Conservation (phyloP, 768 basidiomycete genomes). For the Russula griseocarnosa region DNA sequence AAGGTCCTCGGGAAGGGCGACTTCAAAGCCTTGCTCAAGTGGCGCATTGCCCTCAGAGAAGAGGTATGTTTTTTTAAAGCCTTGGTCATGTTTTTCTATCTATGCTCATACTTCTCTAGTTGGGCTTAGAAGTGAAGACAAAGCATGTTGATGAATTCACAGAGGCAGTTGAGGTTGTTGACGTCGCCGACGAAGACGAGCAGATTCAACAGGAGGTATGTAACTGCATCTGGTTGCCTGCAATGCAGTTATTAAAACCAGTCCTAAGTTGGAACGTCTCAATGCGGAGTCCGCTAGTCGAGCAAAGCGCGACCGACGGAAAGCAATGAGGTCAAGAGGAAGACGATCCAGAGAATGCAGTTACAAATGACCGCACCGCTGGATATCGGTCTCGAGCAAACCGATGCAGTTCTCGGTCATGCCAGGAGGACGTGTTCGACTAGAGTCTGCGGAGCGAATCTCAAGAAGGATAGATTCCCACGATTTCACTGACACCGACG, state of each 20-base stretch:
- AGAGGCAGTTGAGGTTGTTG: slow-evolving; percentile 62
- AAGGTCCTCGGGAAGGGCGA: slow-evolving; percentile 98
- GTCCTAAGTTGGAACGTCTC: slow-evolving; percentile 69
- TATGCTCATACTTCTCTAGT: slow-evolving; percentile 38
- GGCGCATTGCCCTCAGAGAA: slow-evolving; percentile 83
- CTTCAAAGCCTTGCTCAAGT: slow-evolving; percentile 89
- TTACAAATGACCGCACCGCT: slow-evolving; percentile 97
- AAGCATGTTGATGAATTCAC: slow-evolving; percentile 70
- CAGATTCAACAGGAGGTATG: slow-evolving; percentile 84
- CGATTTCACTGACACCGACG: slow-evolving; percentile 29
- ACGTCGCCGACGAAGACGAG: slow-evolving; percentile 80
- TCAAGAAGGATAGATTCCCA: slow-evolving; percentile 40
- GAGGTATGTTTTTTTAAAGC: slow-evolving; percentile 52
- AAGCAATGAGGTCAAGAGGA: slow-evolving; percentile 82
- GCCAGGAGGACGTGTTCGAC: slow-evolving; percentile 89
- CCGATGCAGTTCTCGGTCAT: slow-evolving; percentile 63
- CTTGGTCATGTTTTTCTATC: slow-evolving; percentile 3
- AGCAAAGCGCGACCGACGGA: slow-evolving; percentile 74
- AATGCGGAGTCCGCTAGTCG: slow-evolving; percentile 72
- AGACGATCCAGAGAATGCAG: slow-evolving; percentile 92
- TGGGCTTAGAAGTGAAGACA: slow-evolving; percentile 79
- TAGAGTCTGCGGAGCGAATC: slow-evolving; percentile 56
- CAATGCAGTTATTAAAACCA: slow-evolving; percentile 21
- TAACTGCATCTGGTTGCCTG: slow-evolving; percentile 2
- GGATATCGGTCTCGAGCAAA: slow-evolving; percentile 87